A percentile compares a stretch with the other conserved stretches of the same genome.
Evolutionary conservation across 1,139 yeast genomes (phyloP).

Genomic region (Geotrichum citri-aurantii): DNA sequence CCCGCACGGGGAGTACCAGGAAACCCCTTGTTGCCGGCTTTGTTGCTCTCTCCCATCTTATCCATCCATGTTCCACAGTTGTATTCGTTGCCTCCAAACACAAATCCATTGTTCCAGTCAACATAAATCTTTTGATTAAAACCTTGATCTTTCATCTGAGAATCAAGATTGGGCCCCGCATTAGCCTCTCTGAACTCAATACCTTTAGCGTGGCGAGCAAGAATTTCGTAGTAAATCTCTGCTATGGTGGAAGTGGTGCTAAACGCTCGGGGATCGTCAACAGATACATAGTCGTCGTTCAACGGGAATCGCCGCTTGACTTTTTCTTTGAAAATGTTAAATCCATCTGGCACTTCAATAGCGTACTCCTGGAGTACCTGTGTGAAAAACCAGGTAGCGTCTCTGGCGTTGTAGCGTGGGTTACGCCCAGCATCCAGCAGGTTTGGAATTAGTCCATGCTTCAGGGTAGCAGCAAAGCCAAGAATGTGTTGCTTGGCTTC

Average conservation of each 20-base stretch:
- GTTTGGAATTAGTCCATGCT: conserved; percentile 94
- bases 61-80: conserved; percentile 99
- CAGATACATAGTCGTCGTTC: conserved; percentile 72
- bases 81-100: conserved; percentile 85
- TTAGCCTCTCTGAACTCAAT: conserved; percentile 89
- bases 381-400: conserved; percentile 92
- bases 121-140: conserved; percentile 75
- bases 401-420: conserved; percentile 94
- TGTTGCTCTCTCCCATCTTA: conserved; percentile 92
- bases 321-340: conserved; percentile 56
- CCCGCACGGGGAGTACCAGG: conserved; percentile 99
- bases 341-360: conserved; percentile 61
- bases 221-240: conserved; percentile 76
- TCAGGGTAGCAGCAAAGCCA: conserved; percentile 84
- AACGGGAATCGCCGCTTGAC: conserved; percentile 83
- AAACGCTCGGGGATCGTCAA: conserved; percentile 71
- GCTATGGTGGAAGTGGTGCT: conserved; percentile 60
- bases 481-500: conserved; percentile 79
- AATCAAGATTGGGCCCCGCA: conserved; percentile 83
- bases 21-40: conserved; percentile 76
- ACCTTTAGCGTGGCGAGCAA: conserved; percentile 81
- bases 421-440: conserved; percentile 86
- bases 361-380: conserved; percentile 85
- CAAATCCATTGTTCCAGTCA: conserved; percentile 84
- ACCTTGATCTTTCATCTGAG: conserved; percentile 90